These are phyloP conservation scores for Massarina eburnea DNA, from an alignment of 2,329 filamentous ascomycete genomes.

Conservation along the genomic window DNA sequence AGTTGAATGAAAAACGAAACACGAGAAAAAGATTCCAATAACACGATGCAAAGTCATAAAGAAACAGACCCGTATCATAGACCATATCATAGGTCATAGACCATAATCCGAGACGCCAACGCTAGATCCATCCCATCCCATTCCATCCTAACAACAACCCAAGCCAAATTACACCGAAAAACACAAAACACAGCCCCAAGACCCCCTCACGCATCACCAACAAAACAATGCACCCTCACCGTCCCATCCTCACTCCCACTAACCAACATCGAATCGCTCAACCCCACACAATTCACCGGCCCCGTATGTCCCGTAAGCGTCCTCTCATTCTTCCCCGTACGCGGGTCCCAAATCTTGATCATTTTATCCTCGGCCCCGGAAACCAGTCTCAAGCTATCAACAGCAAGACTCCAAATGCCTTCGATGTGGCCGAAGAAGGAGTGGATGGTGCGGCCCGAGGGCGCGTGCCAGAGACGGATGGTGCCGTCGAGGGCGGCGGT, in stretches of 20 bases:
- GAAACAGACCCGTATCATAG: too few relatives aligned
- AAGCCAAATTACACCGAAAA: too few relatives aligned
- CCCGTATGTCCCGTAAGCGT: slow-evolving; percentile 90
- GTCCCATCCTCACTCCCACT: slow-evolving; percentile 94
- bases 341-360: slow-evolving; percentile 94
- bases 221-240: slow-evolving; percentile 64
- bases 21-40: too few relatives aligned
- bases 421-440: slow-evolving; percentile 97
- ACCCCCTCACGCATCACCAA: slow-evolving; percentile 1
- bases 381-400: slow-evolving; percentile 84
- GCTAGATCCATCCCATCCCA: neutral
- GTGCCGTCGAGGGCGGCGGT: slow-evolving; percentile 90
- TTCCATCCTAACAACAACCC: too few relatives aligned
- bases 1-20: too few relatives aligned
- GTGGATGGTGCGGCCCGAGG: slow-evolving; percentile 76
- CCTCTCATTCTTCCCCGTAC: slow-evolving; percentile 86
- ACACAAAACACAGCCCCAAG: too few relatives aligned
- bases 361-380: slow-evolving; percentile 90
- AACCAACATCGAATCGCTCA: slow-evolving; percentile 86
- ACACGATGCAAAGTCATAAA: too few relatives aligned
- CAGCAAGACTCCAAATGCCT: slow-evolving; percentile 90
- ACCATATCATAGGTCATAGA: too few relatives aligned
- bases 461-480: slow-evolving; percentile 89
- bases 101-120: neutral
- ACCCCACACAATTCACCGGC: slow-evolving; percentile 87